Base-by-base conservation (phyloP, 2,329 filamentous ascomycete genomes). In the Aschersonia sp. region DNA sequence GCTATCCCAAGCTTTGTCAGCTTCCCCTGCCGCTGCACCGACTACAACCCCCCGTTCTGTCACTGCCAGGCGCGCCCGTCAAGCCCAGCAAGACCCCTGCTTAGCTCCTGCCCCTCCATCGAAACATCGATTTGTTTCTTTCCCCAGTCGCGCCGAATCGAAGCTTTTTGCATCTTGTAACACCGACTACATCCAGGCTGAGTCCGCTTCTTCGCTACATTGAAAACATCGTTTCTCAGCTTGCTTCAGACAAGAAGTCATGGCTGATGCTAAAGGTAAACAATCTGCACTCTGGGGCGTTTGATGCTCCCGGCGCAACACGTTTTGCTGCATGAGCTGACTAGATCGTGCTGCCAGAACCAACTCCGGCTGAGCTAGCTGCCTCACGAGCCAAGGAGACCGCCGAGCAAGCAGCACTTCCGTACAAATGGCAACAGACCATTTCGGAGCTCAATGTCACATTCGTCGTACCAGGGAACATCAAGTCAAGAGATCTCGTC, bases 361-460 rank as follows among this genome's bases (percentile, higher is more conserved):
- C 63, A 48, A 72, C 69, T 29, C 67, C 73, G 50, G 77, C 74
- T 52, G 72, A 79, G 53, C 69, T 73, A 54, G 78, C 73, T 9
- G 76, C 76, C 22, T 72, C 75, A 49, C 72, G 70, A 54, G 82
- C 79, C 52, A 81, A 83, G 62, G 88, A 98, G 69, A 73, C 77
- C 48, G 84, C 82, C 57, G 92, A 98, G 69, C 92, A 98, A 71
- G 84, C 81, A 41, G 78, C 83, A 30, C 81, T 98, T 41, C 92
- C 92, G 1, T 98, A 98, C 80, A 92, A 94, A 70, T 98, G 92
- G 92, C 84, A 77, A 9, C 92, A 98, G 69, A 89, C 84, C 30
- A 95, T 98, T 62, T 75, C 74, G 56, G 92, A 97, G 61, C 70
- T 95, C 51, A 87, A 95, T 61, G 69, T 97, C 58, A 83, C 76